Conservation (phyloP, 805 yeast genomes). For the Candida pseudoglaebosa region DNA sequence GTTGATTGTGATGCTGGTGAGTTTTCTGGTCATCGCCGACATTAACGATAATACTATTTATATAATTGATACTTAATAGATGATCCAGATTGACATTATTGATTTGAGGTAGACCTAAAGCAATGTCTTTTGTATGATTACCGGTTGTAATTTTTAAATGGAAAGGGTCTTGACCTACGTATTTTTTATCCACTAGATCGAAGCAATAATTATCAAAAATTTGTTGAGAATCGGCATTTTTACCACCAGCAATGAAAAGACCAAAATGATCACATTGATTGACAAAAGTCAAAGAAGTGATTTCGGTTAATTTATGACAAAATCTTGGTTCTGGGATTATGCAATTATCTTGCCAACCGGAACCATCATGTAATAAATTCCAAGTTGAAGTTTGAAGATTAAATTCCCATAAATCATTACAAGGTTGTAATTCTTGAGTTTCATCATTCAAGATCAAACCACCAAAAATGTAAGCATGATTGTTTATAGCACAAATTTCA, state of each 20-base stretch:
- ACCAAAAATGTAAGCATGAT: constrained; percentile 58
- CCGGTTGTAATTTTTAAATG: constrained; percentile 14
- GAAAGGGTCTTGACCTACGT: constrained; percentile 20
- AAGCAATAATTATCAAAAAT: constrained; percentile 35
- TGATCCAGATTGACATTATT: constrained; percentile 14
- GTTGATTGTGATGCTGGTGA: neutral
- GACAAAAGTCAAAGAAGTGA: constrained; percentile 34
- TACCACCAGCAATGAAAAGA: constrained; percentile 52
- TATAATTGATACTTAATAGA: constrained; percentile 26
- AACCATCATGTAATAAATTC: constrained; percentile 44
- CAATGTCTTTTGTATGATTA: constrained; percentile 10
- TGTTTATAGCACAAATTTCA: constrained; percentile 48
- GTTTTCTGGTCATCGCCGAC: constrained; percentile 23
- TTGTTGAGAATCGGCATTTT: constrained; percentile 29
- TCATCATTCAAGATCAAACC: constrained; percentile 42
- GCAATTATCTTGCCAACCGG: constrained; percentile 15
- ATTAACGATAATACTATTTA: constrained; percentile 31
- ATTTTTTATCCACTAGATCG: constrained; percentile 41
- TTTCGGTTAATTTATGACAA: constrained; percentile 48
- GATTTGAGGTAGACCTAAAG: constrained; percentile 12
- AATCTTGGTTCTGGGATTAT: constrained; percentile 40
- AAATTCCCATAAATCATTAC: constrained; percentile 69
- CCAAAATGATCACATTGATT: constrained; percentile 43
- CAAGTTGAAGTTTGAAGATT: constrained; percentile 51
- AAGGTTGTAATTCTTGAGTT: constrained; percentile 32